Percentiles rank a stretch among this genome's conserved stretches.
These are phyloP conservation scores for Clonostachys rhizophaga DNA, from an alignment of 2,329 filamentous ascomycete genomes.

Conservation along the genomic window DNA sequence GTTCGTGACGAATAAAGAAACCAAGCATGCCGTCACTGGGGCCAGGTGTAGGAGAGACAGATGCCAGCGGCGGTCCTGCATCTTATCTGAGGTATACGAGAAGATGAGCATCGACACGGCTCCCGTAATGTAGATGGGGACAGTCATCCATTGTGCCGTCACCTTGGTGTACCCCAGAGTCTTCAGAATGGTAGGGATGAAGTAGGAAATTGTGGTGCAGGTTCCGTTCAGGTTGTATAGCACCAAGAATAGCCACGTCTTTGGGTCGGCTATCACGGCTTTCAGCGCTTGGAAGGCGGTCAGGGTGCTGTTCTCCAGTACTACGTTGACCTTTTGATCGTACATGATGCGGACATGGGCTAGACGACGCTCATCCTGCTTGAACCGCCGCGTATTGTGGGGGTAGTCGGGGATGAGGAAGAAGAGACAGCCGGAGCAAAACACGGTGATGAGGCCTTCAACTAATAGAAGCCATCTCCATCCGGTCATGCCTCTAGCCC, in stretches of 20 bases:
- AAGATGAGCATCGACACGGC: slow-evolving; percentile 10
- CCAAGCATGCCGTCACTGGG: slow-evolving; percentile 12
- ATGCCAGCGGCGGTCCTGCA: slow-evolving; percentile 14
- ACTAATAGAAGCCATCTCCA: too few relatives aligned
- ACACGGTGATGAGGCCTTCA: too few relatives aligned
- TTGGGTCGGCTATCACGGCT: slow-evolving; percentile 30
- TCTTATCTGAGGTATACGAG: slow-evolving; percentile 14
- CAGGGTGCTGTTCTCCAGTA: slow-evolving; percentile 1
- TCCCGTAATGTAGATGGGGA: slow-evolving; percentile 13
- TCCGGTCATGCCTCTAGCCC: too few relatives aligned
- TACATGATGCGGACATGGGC: too few relatives aligned
- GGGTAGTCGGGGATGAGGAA: slow-evolving; percentile 11
- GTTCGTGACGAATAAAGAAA: slow-evolving; percentile 6
- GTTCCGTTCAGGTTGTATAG: slow-evolving; percentile 39
- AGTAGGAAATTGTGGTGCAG: slow-evolving; percentile 39
- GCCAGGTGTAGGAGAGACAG: slow-evolving; percentile 8
- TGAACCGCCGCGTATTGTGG: slow-evolving; percentile 1
- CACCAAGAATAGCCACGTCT: slow-evolving; percentile 36
- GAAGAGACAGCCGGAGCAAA: not conserved
- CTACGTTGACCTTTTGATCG: too few relatives aligned
- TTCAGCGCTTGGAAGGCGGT: slow-evolving; percentile 9
- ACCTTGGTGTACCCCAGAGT: slow-evolving; percentile 14
- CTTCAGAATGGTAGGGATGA: slow-evolving; percentile 15
- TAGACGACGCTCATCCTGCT: too few relatives aligned
- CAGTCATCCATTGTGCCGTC: slow-evolving; percentile 16